Base-by-base conservation (phyloP, 345 rosid species). In the Populus deltoides region DNA sequence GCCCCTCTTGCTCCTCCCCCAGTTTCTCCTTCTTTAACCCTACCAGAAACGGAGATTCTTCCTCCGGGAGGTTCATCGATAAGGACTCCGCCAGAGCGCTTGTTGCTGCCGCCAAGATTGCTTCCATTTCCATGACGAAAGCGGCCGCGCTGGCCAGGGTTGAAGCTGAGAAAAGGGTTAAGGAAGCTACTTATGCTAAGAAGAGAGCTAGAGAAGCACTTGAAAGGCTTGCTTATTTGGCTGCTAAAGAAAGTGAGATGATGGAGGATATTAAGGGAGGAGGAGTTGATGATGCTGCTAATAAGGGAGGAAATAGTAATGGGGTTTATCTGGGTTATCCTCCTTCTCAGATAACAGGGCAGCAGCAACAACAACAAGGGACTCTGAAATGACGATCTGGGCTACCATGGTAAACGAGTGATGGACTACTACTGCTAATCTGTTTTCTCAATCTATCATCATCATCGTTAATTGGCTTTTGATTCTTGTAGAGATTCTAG, bases 1-100 rank as follows among this genome's bases (percentile, higher is more conserved):
- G 90, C 70, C 90, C 86, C 4, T 49, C 86, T 10, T 90, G 91
- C 75, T 76, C 86, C 35, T 69, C 80, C 83, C 89, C 91, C 70
- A 74, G 77, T 73, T 83, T 85, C 85, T 72, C 81, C 71, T 88
- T 88, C 83, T 85, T 88, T 81, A 11, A 35, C 29, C 55, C 66
- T 16, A 24, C 53, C 8, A 20, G 10, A 5, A 57, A 57, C 27
- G 29, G 2, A 57, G 63, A 38, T 68, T 31, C 63, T 17, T 13
- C 69, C 9, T 8, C 38, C 74, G 38, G 38, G 29, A 45, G 62
- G 39, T 8, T 72, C 27, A 33, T 72, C 38, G 76, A 78, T 45
- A 36, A 31, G 24, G 73, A 81, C 31, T 83, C 86, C 13, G 75
- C 79, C 61, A 74, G 45, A 55, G 92, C 91, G 33, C 91, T 90